Base-by-base conservation (phyloP, 2,329 filamentous ascomycete genomes). In the Diaporthe humulicola region DNA sequence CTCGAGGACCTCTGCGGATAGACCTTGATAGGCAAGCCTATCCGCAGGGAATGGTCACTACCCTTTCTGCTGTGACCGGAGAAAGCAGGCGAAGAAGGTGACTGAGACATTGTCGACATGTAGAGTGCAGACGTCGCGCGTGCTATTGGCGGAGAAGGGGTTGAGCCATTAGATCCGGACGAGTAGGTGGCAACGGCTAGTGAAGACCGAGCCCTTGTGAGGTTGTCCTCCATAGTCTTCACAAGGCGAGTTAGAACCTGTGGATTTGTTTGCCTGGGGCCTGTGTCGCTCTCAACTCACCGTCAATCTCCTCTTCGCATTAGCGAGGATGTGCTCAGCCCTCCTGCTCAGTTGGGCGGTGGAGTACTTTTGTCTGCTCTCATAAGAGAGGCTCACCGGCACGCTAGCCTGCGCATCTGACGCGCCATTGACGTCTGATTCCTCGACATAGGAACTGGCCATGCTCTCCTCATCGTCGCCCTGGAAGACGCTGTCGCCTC, bases 221-320 rank as follows among this genome's bases (percentile, higher is more conserved):
- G 87, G 79, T 98, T 98, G 50, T 93, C 95, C 84, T 98, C 96
- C 95, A 98, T 98, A 42, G 94, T 94, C 95, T 97, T 82, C 38
- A 48, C 4, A 30, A 14, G 67, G 72, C 50, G 40, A 40, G 19
- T 84, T 77, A 83, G 80, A 5, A 66, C 42, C 58, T 66, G 33
- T n/a, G 10, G 9, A 4, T 28, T 25, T 6, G 48, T 50, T 56
- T 25, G 33, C 17, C 22, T 4, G 25, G 30, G 38, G 38, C 56
- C 58, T 8, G 4, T 17, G 15, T 12, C 15, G 25, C 60, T n/a
- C 19, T n/a, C 28, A n/a, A 85, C 94, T 83, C 88, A 97, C 95
- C 81, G 94, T 97, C 76, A 98, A 87, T 79, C 95, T 90, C 82
- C 92, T 93, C 86, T 98, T 98, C 42, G 96, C 96, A 84, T 98